Percentiles rank a stretch among this genome's conserved stretches.
phyloP scores from a whole-genome alignment of 192 early-diverging fungal species.

The Backusella tuberculispora region DNA sequence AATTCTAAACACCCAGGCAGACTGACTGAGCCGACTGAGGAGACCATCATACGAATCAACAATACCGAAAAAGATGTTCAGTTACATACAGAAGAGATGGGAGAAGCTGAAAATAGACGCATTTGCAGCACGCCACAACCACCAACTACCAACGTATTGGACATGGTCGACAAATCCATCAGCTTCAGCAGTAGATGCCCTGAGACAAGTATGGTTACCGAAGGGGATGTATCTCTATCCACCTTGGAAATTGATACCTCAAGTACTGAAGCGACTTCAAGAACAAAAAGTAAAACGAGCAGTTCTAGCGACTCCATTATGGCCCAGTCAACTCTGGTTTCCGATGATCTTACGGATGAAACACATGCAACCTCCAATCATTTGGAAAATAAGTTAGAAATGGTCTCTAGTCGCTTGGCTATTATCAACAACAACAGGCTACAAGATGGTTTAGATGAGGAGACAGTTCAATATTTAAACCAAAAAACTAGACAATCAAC shows the following conservation, averaged over 20 bases:
- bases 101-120: no score
- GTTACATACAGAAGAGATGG: no score
- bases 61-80: no score
- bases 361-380: background rate
- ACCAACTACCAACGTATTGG: conserved; percentile 22
- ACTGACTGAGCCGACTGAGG: no score
- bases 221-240: no score
- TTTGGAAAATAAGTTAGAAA: conserved; percentile 10
- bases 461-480: background rate
- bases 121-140: conserved; percentile 20
- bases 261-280: no score
- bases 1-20: conserved; percentile 5
- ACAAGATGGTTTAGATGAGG: conserved; percentile 4
- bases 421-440: conserved; percentile 14
- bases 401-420: conserved; percentile 1
- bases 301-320: no score
- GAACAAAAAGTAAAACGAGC: no score
- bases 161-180: background rate
- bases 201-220: conserved; percentile 8
- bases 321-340: background rate
- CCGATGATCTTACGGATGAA: conserved; percentile 1
- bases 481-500: background rate
- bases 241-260: no score
- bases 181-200: conserved; percentile 4
- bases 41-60: no score